Conservation (phyloP, 768 basidiomycete species). For the Russula brevipes region DNA sequence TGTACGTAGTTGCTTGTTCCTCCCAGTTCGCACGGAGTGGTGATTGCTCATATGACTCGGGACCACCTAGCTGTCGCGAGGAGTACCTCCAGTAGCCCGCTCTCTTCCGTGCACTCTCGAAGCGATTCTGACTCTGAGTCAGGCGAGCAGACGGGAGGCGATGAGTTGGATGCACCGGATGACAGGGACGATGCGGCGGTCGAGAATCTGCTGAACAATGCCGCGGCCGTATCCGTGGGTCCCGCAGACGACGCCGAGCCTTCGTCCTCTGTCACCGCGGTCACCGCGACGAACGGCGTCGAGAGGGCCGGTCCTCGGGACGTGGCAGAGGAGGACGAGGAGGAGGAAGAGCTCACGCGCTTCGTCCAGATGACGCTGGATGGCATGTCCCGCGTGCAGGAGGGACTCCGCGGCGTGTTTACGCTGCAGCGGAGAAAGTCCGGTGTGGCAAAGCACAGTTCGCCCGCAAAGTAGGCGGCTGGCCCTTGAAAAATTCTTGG, state of each 20-base stretch:
- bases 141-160: neutral
- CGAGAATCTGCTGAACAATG: slow-evolving; percentile 16
- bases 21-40: neutral
- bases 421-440: slow-evolving; percentile 11
- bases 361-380: slow-evolving; percentile 22
- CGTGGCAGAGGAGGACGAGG: slow-evolving; percentile 10
- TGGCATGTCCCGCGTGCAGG: slow-evolving; percentile 20
- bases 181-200: slow-evolving; percentile 19
- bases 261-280: slow-evolving; percentile 8
- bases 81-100: slow-evolving; percentile 12
- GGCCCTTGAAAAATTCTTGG: slow-evolving; percentile 5
- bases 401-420: slow-evolving; percentile 21
- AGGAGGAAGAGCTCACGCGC: slow-evolving; percentile 14
- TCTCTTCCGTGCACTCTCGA: slow-evolving; percentile 8
- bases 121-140: neutral
- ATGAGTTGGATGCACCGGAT: slow-evolving; percentile 8
- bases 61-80: neutral
- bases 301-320: neutral
- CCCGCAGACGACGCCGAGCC: slow-evolving; percentile 7
- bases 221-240: neutral
- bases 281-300: neutral
- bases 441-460: neutral
- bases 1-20: neutral
- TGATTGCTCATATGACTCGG: neutral
- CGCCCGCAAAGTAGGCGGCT: neutral